phyloP scores from a whole-genome alignment of 768 basidiomycete genomes.

The Mycena rosella region DNA sequence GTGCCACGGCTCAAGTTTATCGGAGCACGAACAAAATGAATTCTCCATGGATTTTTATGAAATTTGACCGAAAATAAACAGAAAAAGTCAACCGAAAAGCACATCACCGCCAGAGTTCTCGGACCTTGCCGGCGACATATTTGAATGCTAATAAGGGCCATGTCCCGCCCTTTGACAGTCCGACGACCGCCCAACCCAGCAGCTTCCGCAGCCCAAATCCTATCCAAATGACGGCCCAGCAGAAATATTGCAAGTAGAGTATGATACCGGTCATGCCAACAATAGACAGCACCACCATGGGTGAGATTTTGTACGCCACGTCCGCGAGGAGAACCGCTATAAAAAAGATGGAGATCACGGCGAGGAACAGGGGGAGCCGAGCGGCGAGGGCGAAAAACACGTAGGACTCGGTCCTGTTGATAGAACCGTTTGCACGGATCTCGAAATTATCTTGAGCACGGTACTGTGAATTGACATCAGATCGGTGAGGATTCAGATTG shows the following conservation, averaged over 20 bases:
- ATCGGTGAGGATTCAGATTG: neutral
- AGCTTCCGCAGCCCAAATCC: conserved; percentile 7
- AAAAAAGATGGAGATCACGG: neutral
- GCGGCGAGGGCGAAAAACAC: neutral
- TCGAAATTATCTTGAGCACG: conserved; percentile 12
- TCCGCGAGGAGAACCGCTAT: neutral
- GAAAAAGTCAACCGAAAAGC: too few relatives aligned
- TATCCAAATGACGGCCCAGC: conserved; percentile 13
- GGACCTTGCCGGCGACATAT: neutral
- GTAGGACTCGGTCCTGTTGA: neutral
- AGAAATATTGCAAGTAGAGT: conserved; percentile 1
- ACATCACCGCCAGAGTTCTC: too few relatives aligned
- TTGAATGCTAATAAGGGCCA: conserved; percentile 2
- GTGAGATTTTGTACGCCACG: conserved; percentile 4
- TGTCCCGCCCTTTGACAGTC: neutral
- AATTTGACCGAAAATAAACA: too few relatives aligned
- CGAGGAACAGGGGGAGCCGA: conserved; percentile 5
- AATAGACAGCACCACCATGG: neutral
- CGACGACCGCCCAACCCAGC: neutral
- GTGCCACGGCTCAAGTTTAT: too few relatives aligned
- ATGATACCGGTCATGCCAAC: neutral
- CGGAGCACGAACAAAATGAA: too few relatives aligned
- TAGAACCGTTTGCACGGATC: neutral
- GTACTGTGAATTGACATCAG: too few relatives aligned
- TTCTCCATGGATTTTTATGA: too few relatives aligned